Base-by-base conservation (phyloP, 169 alveolate species). In the Cryptosporidium felis region DNA sequence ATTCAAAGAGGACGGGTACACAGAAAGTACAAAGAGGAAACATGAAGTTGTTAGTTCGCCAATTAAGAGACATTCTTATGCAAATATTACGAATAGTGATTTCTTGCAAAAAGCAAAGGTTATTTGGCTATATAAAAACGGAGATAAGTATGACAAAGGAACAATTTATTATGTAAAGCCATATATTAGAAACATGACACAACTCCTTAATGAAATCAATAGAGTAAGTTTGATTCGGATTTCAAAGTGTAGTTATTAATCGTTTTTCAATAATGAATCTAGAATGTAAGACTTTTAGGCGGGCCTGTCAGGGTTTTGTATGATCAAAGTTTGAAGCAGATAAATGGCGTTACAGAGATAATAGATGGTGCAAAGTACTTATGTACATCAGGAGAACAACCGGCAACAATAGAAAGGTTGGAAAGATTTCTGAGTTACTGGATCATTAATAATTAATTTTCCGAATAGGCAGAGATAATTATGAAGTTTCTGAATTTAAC, bases 131-230 rank as follows among this genome's bases (percentile, higher is more conserved):
- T 95, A 91, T 88, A 92, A 94, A 60, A 95, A 95, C 81, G 97
- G 97, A 32, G 97, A 95, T 80, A 93, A 94, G 85, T 85, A 91
- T 47, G 95, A 94, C 85, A 90, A 94, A 62, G 97, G 97, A 16
- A 66, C 90, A 26, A 89, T 92, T 30, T 94, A 94, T 62, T 90
- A 93, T 80, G 91, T 95, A 18, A 88, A 93, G 41, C 91, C 96
- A 14, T 89, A 90, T 66, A 91, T 93, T 60, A 89, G 88, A 46
- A 91, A 88, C 60, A 80, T 91, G 90, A 91, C 92, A 40, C 82
- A 89, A 2, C 91, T 95, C 5, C 90, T 90, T 63, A 67, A 80
- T 38, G 96, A 94, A 81, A 91, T 93, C 41, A 88, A 94, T 18
- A 90, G 93, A 63, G 95, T 93, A 34, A 53, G 90, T 38, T 6